A percentile compares a stretch with the other conserved stretches of the same genome.
Conservation (phyloP, 2,329 filamentous ascomycete genomes). For the Cercospora sojina region DNA sequence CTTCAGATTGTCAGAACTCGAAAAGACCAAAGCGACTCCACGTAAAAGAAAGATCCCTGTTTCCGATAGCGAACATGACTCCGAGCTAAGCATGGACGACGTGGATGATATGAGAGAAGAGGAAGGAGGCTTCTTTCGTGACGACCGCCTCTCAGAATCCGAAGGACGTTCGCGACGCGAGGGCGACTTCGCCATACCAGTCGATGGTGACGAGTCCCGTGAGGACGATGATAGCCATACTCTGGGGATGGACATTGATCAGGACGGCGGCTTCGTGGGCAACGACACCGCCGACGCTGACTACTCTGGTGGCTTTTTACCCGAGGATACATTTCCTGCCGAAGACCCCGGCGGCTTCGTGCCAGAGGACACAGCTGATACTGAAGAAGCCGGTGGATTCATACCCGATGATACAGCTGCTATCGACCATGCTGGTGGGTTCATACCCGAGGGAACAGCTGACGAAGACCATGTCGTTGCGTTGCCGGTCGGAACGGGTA, state of each 20-base stretch:
- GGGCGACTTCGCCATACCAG: not conserved
- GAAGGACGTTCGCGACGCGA: not conserved
- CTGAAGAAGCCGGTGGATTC: constrained; percentile 4
- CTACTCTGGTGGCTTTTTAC: constrained; percentile 11
- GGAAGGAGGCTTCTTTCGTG: constrained; percentile 4
- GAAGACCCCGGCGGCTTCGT: constrained; percentile 11
- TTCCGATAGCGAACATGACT: constrained; percentile 9
- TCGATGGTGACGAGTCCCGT: not conserved
- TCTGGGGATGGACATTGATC: constrained; percentile 26
- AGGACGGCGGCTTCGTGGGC: constrained; percentile 28
- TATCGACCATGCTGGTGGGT: not conserved
- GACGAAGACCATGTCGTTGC: not conserved
- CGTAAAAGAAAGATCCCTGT: constrained; percentile 8
- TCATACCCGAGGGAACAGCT: constrained; percentile 7
- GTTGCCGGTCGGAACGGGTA: too few relatives aligned
- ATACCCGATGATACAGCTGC: constrained; percentile 1
- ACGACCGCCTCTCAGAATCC: not conserved
- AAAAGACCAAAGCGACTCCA: not conserved
- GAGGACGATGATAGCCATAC: constrained; percentile 1
- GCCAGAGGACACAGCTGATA: not conserved
- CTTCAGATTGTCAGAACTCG: constrained; percentile 26
- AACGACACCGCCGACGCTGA: constrained; percentile 38
- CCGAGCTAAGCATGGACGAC: not conserved
- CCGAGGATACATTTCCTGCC: constrained; percentile 6
- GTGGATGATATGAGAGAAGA: not conserved